Base-by-base conservation (phyloP, 2,329 filamentous ascomycete species). In the Pseudocercospora crystallina region DNA sequence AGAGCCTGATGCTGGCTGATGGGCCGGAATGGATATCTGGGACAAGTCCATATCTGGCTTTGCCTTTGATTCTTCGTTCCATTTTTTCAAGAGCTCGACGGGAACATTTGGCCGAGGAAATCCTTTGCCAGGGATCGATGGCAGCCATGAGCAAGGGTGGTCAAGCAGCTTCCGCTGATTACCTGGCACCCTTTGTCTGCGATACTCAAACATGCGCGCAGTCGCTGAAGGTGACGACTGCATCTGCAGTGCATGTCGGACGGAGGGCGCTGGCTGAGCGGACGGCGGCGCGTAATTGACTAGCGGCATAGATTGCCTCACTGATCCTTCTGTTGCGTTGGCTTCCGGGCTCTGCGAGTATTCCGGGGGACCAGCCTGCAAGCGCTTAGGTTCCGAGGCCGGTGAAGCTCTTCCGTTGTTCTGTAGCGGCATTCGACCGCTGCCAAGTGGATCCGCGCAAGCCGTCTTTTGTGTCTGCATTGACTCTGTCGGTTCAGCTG, bases 151-250 rank as follows among this genome's bases (percentile, higher is more conserved):
- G 12, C 75, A 69, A 5, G 67, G 53, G 9, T 70, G 63, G 5
- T 75, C 71, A 1, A 86, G 65, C 5, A 85, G 67, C 8, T 68
- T 58, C 37, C 65, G 61, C 58, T 86, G 83, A 12, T 78, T 71
- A 20, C 64, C 68, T 2, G 77, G 72, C 5, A 73, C 66, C 29
- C 49, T 65, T 17, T 55, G 51, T 2, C 63, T 59, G 11, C 57
- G 57, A 44, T 67, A 64, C 17, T 41, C 13, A 13, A 51, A 46
- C 15, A 35, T 10, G 37, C 14, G 12, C 9, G 32, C n/a, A 34
- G 38, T 31, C n/a, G 34, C 9, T 34, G 44, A 26, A 38, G 34
- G 36, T 36, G 14, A 29, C 46, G 26, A 38, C 15, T 7, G 37
- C 17, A 12, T 30, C 33, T 5, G 43, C 14, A 30, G 43, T 36